Evolutionary conservation across 2,329 filamentous ascomycete species (phyloP).

Genomic region (Phyllosticta ampelicida): DNA sequence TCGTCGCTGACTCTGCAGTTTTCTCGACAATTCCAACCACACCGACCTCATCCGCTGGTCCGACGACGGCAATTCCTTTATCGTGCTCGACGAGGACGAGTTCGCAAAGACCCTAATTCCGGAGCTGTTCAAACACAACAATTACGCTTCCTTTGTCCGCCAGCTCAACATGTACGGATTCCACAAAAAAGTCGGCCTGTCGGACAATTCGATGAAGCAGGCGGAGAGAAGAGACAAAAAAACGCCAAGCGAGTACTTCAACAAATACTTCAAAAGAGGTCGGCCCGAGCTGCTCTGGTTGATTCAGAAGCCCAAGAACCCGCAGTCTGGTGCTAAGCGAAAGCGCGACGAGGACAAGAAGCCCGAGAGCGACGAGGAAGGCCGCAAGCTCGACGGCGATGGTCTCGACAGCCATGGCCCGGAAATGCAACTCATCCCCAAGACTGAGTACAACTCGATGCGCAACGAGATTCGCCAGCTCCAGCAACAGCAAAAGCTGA

Average conservation of each 20-base stretch:
- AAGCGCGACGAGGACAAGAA: constrained; percentile 50
- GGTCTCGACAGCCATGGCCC: constrained; percentile 15
- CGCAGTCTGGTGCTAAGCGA: constrained; percentile 38
- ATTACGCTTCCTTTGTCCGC: constrained; percentile 66
- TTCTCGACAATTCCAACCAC: constrained; percentile 85
- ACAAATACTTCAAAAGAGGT: constrained; percentile 89
- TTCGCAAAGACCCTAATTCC: constrained; percentile 65
- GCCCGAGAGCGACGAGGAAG: constrained; percentile 61
- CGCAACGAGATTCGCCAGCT: constrained; percentile 72
- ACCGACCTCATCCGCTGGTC: constrained; percentile 96
- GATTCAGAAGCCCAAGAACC: constrained; percentile 87
- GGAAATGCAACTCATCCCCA: constrained; percentile 43
- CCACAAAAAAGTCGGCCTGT: constrained; percentile 53
- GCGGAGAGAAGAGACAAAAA: constrained; percentile 98
- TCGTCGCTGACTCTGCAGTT: constrained; percentile 46
- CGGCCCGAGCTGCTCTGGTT: constrained; percentile 90
- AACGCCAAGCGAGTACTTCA: constrained; percentile 95
- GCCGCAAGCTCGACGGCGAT: constrained; percentile 26
- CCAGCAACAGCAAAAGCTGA: constrained; percentile 75
- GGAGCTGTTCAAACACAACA: constrained; percentile 69
- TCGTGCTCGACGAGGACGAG: constrained; percentile 91
- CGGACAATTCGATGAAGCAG: constrained; percentile 94
- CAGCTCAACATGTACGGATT: constrained; percentile 52
- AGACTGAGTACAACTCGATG: constrained; percentile 67
- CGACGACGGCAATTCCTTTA: constrained; percentile 89